A percentile compares a stretch with the other conserved stretches of the same genome.
These are phyloP conservation scores for Fraxinus anomala DNA, from an alignment of 257 asterid genomes.

Conservation along the genomic window DNA sequence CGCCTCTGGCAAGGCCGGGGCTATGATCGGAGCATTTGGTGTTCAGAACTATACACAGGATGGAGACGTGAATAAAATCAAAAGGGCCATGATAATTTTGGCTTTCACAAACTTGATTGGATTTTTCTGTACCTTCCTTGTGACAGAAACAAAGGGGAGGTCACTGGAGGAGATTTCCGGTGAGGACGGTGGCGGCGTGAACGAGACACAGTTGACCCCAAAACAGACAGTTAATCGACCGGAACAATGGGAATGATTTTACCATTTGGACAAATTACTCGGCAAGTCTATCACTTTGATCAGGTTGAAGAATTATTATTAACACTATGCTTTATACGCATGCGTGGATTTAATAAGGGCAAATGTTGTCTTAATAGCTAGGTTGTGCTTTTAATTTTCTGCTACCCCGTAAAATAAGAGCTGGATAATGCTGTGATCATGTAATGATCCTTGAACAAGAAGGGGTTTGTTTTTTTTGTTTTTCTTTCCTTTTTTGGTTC, in stretches of 20 bases:
- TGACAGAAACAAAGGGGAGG: slow-evolving; percentile 44
- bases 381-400: background rate
- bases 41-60: slow-evolving; percentile 42
- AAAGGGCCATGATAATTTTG: slow-evolving; percentile 35
- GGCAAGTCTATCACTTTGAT: slow-evolving; percentile 23
- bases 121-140: slow-evolving; percentile 38
- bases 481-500: background rate
- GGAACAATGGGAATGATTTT: slow-evolving; percentile 32
- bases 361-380: background rate
- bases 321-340: no score
- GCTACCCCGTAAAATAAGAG: background rate
- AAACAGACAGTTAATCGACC: slow-evolving; percentile 6
- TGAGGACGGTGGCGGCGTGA: slow-evolving; percentile 30
- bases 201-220: slow-evolving; percentile 6
- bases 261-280: background rate
- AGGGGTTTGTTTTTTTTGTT: background rate
- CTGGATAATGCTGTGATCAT: background rate
- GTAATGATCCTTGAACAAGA: background rate
- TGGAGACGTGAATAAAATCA: slow-evolving; percentile 18
- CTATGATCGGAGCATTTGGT: slow-evolving; percentile 44
- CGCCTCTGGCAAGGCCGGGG: slow-evolving; percentile 52
- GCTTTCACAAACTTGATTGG: slow-evolving; percentile 37
- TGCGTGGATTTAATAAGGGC: no score
- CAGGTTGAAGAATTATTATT: slow-evolving; percentile 18
- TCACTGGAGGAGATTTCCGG: slow-evolving; percentile 49